A percentile compares a stretch with the other conserved stretches of the same genome.
These are phyloP conservation scores for Tylopilus sp. DNA, from an alignment of 768 basidiomycete species.

Conservation along the genomic window DNA sequence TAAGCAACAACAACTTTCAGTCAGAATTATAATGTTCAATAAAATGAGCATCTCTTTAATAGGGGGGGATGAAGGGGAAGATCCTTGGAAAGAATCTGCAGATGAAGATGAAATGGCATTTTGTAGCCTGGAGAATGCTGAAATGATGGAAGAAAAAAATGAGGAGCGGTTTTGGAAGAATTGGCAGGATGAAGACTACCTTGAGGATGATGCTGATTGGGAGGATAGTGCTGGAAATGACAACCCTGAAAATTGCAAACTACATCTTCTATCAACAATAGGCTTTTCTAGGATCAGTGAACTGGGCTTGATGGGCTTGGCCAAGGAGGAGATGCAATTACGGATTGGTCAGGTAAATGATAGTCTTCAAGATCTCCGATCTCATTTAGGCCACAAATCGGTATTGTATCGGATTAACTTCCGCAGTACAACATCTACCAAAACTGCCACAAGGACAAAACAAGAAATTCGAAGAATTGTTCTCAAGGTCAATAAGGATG, in stretches of 20 bases:
- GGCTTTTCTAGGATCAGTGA: background rate
- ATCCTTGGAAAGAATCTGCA: too few species aligned
- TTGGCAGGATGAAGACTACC: too few species aligned
- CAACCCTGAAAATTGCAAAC: background rate
- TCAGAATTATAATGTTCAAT: background rate
- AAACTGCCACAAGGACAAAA: background rate
- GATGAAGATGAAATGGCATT: too few species aligned
- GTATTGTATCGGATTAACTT: background rate
- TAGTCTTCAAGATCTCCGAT: background rate
- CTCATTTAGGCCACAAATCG: background rate
- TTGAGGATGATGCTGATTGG: too few species aligned
- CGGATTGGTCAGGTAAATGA: background rate
- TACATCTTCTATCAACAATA: background rate
- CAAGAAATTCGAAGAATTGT: background rate
- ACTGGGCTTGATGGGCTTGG: background rate
- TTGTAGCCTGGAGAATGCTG: too few species aligned
- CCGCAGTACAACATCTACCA: too few species aligned
- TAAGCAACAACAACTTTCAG: too few species aligned
- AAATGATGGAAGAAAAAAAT: too few species aligned
- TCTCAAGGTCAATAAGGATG: background rate
- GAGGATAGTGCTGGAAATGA: too few species aligned
- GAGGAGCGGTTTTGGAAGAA: too few species aligned
- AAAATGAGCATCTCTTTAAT: background rate
- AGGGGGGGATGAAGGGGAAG: background rate
- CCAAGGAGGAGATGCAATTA: background rate